Evolutionary conservation across 768 basidiomycete genomes (phyloP).

Genomic region (Macrolepiota albuminosa): DNA sequence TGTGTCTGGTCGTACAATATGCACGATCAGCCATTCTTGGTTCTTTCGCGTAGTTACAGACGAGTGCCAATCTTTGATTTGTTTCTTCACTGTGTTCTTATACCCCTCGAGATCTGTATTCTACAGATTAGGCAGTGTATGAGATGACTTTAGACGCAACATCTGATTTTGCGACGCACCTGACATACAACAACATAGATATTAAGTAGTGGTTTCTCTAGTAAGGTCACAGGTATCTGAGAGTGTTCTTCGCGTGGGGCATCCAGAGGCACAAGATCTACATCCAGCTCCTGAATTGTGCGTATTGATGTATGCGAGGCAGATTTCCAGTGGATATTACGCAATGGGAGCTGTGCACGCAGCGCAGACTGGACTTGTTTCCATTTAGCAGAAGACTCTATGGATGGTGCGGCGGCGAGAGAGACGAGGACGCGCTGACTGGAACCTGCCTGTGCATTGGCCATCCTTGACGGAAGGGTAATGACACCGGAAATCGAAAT

Average conservation of each 20-base stretch:
- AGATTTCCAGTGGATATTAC: slow-evolving; percentile 92
- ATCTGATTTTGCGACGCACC: slow-evolving; percentile 37
- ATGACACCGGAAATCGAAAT: slow-evolving; percentile 1
- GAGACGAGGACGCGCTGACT: slow-evolving; percentile 58
- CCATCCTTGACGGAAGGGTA: slow-evolving; percentile 11
- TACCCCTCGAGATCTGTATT: slow-evolving; percentile 71
- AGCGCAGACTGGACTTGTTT: slow-evolving; percentile 62
- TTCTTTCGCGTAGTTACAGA: slow-evolving; percentile 62
- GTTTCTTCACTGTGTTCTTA: slow-evolving; percentile 68
- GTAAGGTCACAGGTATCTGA: slow-evolving; percentile 68
- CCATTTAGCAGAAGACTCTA: slow-evolving; percentile 71
- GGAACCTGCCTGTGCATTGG: slow-evolving; percentile 7
- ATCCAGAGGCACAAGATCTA: slow-evolving; percentile 67
- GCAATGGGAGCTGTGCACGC: slow-evolving; percentile 72
- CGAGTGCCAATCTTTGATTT: slow-evolving; percentile 91
- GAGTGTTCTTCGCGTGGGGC: slow-evolving; percentile 68
- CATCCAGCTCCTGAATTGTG: slow-evolving; percentile 86
- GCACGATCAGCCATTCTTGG: slow-evolving; percentile 92
- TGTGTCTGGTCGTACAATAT: slow-evolving; percentile 73
- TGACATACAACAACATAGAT: slow-evolving; percentile 86
- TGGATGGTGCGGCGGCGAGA: slow-evolving; percentile 57
- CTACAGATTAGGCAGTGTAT: slow-evolving; percentile 26
- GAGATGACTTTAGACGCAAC: slow-evolving; percentile 1
- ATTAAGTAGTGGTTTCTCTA: slow-evolving; percentile 86
- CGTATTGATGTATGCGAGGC: slow-evolving; percentile 63